Evolutionary conservation across 768 basidiomycete species (phyloP).

Genomic region (Suillus spraguei): DNA sequence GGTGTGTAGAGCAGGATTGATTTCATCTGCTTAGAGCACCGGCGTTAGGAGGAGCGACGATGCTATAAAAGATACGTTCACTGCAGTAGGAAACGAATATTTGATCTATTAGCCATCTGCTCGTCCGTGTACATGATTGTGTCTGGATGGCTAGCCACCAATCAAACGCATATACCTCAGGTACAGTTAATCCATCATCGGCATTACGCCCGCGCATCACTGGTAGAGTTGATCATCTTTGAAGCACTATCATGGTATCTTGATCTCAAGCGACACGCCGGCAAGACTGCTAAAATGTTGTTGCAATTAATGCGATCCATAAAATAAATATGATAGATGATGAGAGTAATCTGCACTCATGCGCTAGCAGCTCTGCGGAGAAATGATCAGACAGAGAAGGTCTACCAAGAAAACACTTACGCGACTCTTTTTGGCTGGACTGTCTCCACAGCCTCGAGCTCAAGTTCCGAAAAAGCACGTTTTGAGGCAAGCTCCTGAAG

Average conservation of each 20-base stretch:
- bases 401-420: constrained; percentile 20
- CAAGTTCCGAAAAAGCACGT: constrained; percentile 11
- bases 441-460: constrained; percentile 10
- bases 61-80: constrained; percentile 11
- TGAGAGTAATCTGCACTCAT: not conserved
- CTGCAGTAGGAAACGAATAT: not conserved
- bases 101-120: not conserved
- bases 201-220: not conserved
- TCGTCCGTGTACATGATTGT: not conserved
- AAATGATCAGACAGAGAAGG: not conserved
- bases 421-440: constrained; percentile 21
- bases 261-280: not conserved
- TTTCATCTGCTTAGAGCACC: constrained; percentile 56
- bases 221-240: not conserved
- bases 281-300: not conserved
- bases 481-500: constrained; percentile 4
- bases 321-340: not conserved
- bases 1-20: constrained; percentile 59
- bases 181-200: not conserved
- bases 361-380: not conserved
- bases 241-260: not conserved
- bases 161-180: not conserved
- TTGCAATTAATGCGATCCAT: constrained; percentile 8
- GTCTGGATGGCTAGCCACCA: not conserved
- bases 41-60: constrained; percentile 16